Conservation (phyloP, 2,329 filamentous ascomycete species). For the Epichloe hybrida region DNA sequence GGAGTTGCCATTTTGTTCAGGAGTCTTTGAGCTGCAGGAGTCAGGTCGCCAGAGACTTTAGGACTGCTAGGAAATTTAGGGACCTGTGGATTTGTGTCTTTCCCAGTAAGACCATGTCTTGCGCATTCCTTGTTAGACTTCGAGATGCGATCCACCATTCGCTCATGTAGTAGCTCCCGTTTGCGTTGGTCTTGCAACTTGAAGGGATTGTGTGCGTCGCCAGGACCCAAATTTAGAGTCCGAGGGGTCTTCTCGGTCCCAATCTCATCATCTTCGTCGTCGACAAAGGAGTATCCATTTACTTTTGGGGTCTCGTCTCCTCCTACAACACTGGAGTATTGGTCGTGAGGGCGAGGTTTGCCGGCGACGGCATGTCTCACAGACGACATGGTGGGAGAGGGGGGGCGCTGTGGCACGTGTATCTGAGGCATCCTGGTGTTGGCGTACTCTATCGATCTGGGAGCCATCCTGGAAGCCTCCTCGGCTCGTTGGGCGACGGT, state of each 20-base stretch:
- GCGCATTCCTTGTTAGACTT: constrained; percentile 54
- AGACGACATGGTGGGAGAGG: constrained; percentile 73
- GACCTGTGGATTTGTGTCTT: constrained; percentile 44
- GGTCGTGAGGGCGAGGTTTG: constrained; percentile 45
- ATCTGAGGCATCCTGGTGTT: constrained; percentile 65
- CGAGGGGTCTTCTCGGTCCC: constrained; percentile 15
- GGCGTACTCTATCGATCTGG: constrained; percentile 64
- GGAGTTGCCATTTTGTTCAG: constrained; percentile 47
- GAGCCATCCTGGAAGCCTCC: constrained; percentile 55
- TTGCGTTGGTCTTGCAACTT: constrained; percentile 59
- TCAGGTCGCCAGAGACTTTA: constrained; percentile 43
- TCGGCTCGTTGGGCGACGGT: constrained; percentile 59
- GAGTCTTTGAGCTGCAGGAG: constrained; percentile 59
- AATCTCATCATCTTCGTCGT: constrained; percentile 51
- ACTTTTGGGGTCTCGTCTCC: constrained; percentile 76
- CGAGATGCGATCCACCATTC: constrained; percentile 73
- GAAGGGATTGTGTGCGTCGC: constrained; percentile 64
- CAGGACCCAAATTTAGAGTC: constrained; percentile 43
- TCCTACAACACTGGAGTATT: constrained; percentile 40
- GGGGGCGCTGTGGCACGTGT: constrained; percentile 35
- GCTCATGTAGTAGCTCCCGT: constrained; percentile 70
- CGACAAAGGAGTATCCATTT: constrained; percentile 89
- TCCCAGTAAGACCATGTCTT: constrained; percentile 46
- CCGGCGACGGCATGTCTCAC: constrained; percentile 76
- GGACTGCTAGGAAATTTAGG: constrained; percentile 59